These are phyloP conservation scores for Termitomyces sp. DNA, from an alignment of 768 basidiomycete genomes.

Conservation along the genomic window DNA sequence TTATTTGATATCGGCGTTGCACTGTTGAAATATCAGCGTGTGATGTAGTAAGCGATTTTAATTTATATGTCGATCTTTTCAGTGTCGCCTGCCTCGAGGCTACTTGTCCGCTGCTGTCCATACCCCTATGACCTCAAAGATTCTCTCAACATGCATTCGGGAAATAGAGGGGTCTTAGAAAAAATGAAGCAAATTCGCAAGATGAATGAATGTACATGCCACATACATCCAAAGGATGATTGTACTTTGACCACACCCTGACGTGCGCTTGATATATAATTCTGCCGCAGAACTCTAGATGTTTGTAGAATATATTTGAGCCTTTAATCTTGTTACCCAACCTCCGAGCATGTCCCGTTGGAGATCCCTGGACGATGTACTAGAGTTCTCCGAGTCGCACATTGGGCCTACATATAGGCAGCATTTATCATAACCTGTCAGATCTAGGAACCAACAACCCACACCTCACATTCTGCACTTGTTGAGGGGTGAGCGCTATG, in stretches of 20 bases:
- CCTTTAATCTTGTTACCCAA: neutral
- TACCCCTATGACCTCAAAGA: neutral
- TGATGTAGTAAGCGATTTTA: neutral
- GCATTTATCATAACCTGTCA: neutral
- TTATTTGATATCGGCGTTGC: neutral
- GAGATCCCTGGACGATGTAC: neutral
- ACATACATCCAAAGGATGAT: neutral
- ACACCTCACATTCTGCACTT: neutral
- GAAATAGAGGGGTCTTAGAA: neutral
- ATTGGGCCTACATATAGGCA: neutral
- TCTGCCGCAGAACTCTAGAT: too few species aligned
- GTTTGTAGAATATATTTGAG: neutral
- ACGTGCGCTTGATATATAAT: too few species aligned
- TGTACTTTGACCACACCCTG: too few species aligned
- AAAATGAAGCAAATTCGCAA: neutral
- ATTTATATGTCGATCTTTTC: neutral
- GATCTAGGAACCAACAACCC: neutral
- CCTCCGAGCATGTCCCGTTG: neutral
- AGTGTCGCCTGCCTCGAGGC: neutral
- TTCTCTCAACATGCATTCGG: neutral
- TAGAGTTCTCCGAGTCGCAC: neutral
- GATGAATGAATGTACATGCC: neutral
- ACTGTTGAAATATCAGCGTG: neutral
- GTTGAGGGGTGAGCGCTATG: neutral
- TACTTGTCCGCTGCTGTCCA: neutral